Percentiles rank a stretch among this genome's conserved stretches.
Evolutionary conservation across 1,284 basidiomycete genomes (phyloP).

Genomic region (Pisolithus thermaeus): DNA sequence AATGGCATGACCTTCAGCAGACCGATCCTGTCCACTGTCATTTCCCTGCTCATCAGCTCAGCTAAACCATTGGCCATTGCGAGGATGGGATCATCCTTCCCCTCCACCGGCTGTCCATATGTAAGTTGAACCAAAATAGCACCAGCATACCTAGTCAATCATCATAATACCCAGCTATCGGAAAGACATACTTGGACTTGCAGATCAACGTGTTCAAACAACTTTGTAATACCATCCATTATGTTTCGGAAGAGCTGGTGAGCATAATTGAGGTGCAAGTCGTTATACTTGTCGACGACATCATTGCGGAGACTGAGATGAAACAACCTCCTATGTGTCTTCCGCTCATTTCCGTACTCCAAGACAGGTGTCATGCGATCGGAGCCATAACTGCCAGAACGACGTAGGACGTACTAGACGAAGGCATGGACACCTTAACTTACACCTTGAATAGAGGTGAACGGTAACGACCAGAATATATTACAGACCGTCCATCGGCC

Average conservation of each 20-base stretch:
- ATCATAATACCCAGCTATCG: neutral
- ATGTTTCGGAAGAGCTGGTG: neutral
- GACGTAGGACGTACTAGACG: too few relatives aligned
- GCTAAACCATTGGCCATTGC: neutral
- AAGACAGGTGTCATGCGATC: neutral
- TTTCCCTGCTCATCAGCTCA: neutral
- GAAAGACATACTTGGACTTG: neutral
- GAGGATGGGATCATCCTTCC: neutral
- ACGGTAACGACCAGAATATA: slow-evolving; percentile 1
- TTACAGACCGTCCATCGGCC: neutral
- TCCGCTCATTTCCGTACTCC: slow-evolving; percentile 1
- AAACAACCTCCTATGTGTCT: slow-evolving; percentile 2
- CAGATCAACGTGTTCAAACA: neutral
- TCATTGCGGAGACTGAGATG: slow-evolving; percentile 3
- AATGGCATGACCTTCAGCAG: neutral
- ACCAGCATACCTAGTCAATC: neutral
- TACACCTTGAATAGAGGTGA: neutral
- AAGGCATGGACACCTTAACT: neutral
- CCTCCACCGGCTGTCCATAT: neutral
- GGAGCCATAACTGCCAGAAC: too few relatives aligned
- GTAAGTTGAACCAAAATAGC: neutral
- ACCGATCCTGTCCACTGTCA: neutral
- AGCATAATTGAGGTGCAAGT: neutral
- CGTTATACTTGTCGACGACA: neutral
- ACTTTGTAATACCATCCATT: neutral